Evolutionary conservation across 2,329 filamentous ascomycete genomes (phyloP).

Genomic region (Colletotrichum agaves): DNA sequence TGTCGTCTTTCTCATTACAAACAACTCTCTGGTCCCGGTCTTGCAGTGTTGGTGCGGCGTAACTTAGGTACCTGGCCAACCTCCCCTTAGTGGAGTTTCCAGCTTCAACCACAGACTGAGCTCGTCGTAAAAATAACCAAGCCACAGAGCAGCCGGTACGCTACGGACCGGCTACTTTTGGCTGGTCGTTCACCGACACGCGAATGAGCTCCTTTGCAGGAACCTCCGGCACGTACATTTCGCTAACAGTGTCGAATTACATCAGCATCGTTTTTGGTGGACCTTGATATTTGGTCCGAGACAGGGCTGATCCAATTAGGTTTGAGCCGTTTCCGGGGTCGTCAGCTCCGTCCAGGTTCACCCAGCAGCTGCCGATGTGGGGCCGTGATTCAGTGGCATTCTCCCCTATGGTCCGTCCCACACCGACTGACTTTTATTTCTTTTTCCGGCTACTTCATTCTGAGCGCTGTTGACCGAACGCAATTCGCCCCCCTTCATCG

Average conservation of each 20-base stretch:
- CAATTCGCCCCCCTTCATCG: too few species aligned
- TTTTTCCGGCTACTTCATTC: too few species aligned
- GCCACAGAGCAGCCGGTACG: conserved; percentile 25
- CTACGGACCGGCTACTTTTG: conserved; percentile 13
- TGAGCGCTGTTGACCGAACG: too few species aligned
- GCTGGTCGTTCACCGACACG: background rate
- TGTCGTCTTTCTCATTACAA: background rate
- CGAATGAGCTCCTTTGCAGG: background rate
- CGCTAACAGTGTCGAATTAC: conserved; percentile 12
- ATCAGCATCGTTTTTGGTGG: background rate
- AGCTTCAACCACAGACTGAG: background rate
- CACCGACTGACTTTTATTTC: too few species aligned
- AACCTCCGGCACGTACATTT: background rate
- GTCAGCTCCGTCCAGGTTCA: background rate
- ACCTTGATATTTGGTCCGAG: background rate
- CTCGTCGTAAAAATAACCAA: conserved; percentile 15
- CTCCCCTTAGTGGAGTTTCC: background rate
- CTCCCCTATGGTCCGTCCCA: too few species aligned
- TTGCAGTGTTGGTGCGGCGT: conserved; percentile 1
- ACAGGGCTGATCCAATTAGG: background rate
- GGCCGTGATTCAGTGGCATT: background rate
- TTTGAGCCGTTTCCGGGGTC: background rate
- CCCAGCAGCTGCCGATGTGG: background rate
- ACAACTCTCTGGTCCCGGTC: background rate
- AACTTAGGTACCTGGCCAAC: background rate